Conservation (phyloP, 1,284 basidiomycete genomes). For the Trametes versicolor region DNA sequence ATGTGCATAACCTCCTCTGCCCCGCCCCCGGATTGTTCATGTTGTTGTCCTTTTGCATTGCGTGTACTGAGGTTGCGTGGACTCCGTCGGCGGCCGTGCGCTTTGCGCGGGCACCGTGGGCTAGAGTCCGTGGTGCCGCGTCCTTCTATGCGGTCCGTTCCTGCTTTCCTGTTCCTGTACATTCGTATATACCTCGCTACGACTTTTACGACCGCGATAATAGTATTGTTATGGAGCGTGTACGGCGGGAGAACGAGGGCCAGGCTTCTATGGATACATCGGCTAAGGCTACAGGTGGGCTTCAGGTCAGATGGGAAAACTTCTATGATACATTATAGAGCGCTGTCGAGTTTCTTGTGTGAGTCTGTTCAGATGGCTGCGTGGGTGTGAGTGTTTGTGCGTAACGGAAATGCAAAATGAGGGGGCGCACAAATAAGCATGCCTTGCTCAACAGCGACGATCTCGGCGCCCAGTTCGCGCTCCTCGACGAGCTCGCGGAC, state of each 20-base stretch:
- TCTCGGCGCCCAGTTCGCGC: slow-evolving; percentile 66
- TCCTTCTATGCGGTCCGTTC: slow-evolving; percentile 22
- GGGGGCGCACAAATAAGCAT: slow-evolving; percentile 67
- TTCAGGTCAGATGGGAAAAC: neutral
- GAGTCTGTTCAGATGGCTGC: slow-evolving; percentile 13
- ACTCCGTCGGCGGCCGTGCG: slow-evolving; percentile 14
- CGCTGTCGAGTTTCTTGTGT: neutral
- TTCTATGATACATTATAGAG: slow-evolving; percentile 21
- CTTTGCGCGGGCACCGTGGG: neutral
- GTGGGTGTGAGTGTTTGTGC: neutral
- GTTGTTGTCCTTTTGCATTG: slow-evolving; percentile 11
- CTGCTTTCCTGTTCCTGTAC: slow-evolving; percentile 37
- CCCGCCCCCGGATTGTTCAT: slow-evolving; percentile 3
- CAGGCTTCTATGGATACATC: slow-evolving; percentile 43
- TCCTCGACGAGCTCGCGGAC: slow-evolving; percentile 63
- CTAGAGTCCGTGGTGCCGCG: neutral
- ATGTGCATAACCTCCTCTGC: slow-evolving; percentile 19
- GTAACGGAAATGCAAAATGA: neutral
- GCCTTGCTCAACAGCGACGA: slow-evolving; percentile 75
- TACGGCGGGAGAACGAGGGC: neutral
- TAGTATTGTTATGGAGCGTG: slow-evolving; percentile 36
- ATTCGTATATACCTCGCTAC: slow-evolving; percentile 43
- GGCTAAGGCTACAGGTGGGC: slow-evolving; percentile 45
- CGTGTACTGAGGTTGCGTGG: slow-evolving; percentile 20
- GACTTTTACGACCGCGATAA: slow-evolving; percentile 41